phyloP scores from a whole-genome alignment of 2,329 filamentous ascomycete genomes.

The Botryotinia narcissicola region DNA sequence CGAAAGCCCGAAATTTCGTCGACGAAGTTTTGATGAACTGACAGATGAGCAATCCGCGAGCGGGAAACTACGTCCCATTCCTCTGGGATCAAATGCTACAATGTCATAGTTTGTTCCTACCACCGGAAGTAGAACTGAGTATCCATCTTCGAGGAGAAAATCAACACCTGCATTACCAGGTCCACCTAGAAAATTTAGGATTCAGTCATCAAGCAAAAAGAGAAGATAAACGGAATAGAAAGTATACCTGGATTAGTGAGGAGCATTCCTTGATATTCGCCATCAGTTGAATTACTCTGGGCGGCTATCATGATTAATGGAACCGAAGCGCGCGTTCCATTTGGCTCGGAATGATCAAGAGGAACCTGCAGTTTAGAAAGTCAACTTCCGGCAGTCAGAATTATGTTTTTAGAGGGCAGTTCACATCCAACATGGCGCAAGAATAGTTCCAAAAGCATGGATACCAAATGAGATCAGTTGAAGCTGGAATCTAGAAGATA shows the following conservation, averaged over 20 bases:
- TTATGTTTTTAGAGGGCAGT: background rate
- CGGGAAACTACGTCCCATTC: slow-evolving; percentile 32
- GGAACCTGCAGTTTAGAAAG: slow-evolving; percentile 22
- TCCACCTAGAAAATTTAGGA: background rate
- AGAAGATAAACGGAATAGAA: background rate
- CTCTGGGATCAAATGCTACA: slow-evolving; percentile 51
- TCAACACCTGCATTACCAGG: slow-evolving; percentile 23
- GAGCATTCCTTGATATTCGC: slow-evolving; percentile 24
- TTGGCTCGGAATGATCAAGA: slow-evolving; percentile 24
- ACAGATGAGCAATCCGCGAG: slow-evolving; percentile 22
- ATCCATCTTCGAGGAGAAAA: slow-evolving; percentile 28
- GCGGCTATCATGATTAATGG: slow-evolving; percentile 25
- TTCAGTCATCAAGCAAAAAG: background rate
- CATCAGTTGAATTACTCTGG: slow-evolving; percentile 12
- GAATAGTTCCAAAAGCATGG: slow-evolving; percentile 19
- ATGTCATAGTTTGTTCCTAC: slow-evolving; percentile 50
- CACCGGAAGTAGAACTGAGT: slow-evolving; percentile 40
- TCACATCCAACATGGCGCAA: slow-evolving; percentile 24
- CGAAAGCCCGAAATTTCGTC: slow-evolving; percentile 7
- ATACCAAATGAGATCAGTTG: slow-evolving; percentile 20
- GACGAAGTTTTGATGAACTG: background rate
- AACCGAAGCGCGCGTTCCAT: slow-evolving; percentile 18
- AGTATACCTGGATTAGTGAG: slow-evolving; percentile 22
- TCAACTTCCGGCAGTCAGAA: background rate
- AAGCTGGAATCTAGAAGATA: slow-evolving; percentile 23